These are phyloP conservation scores for Aspergillus sp. DNA, from an alignment of 2,329 filamentous ascomycete species.

Conservation along the genomic window DNA sequence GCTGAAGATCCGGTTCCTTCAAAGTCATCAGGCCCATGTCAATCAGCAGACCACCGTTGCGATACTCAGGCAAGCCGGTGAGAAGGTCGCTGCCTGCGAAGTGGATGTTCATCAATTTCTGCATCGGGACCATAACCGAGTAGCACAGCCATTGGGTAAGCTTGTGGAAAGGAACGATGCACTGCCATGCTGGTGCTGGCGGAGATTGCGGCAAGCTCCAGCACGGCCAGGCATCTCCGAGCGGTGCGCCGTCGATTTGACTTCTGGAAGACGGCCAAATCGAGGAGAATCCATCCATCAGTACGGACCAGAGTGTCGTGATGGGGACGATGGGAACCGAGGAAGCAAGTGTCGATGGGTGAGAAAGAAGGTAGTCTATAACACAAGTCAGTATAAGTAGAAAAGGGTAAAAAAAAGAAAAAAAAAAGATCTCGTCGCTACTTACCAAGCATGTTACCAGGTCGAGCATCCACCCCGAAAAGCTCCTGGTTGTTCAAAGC, in stretches of 20 bases:
- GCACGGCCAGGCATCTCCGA: conserved; percentile 94
- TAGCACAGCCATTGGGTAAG: conserved; percentile 92
- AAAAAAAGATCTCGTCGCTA: neutral
- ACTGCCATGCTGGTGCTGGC: conserved; percentile 65
- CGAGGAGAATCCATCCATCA: conserved; percentile 76
- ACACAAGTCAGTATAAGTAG: conserved; percentile 1
- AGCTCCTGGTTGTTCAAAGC: conserved; percentile 74
- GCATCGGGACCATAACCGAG: conserved; percentile 88
- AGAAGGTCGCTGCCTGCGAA: conserved; percentile 75
- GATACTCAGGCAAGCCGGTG: conserved; percentile 84
- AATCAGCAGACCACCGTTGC: conserved; percentile 83
- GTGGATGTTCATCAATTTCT: conserved; percentile 68
- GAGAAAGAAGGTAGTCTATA: conserved; percentile 82
- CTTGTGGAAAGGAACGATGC: conserved; percentile 87
- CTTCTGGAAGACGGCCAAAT: conserved; percentile 90
- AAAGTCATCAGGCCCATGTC: conserved; percentile 74
- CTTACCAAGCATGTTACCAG: conserved; percentile 89
- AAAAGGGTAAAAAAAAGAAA: neutral
- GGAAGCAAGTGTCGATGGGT: conserved; percentile 80
- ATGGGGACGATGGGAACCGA: conserved; percentile 81
- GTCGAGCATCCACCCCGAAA: conserved; percentile 76
- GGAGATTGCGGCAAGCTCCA: conserved; percentile 66
- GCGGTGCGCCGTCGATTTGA: conserved; percentile 73
- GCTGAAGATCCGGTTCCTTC: conserved; percentile 61
- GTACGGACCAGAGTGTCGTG: conserved; percentile 80